Percentiles rank a stretch among this genome's conserved stretches.
Evolutionary conservation across 352 stramenopile genomes (phyloP).

Genomic region (Pilasporangium apinafurcum): DNA sequence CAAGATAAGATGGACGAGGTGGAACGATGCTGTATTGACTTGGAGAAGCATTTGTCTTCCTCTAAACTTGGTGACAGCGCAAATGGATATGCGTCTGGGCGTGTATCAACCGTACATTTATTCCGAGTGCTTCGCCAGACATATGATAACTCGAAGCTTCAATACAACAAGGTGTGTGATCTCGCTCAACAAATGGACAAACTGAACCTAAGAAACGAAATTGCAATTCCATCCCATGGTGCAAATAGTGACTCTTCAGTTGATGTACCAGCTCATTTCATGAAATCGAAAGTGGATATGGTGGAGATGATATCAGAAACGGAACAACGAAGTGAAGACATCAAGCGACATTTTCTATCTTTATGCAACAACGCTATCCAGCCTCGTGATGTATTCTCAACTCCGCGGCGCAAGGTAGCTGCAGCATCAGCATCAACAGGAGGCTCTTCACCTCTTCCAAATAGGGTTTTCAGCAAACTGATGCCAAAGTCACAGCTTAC

Average conservation of each 20-base stretch:
- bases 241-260: conserved; percentile 7
- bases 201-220: conserved; percentile 31
- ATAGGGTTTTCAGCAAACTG: conserved; percentile 58
- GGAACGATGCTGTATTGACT: conserved; percentile 39
- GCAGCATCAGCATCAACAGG: conserved; percentile 3
- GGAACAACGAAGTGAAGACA: conserved; percentile 34
- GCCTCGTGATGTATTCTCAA: conserved; percentile 43
- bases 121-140: conserved; percentile 71
- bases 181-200: conserved; percentile 47
- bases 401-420: conserved; percentile 29
- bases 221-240: conserved; percentile 12
- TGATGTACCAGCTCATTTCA: conserved; percentile 8
- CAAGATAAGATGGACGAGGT: conserved; percentile 43
- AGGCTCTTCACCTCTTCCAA: conserved; percentile 18
- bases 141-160: conserved; percentile 67
- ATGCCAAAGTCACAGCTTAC: conserved; percentile 65
- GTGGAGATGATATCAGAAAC: conserved; percentile 30
- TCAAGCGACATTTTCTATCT: conserved; percentile 43
- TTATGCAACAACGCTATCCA: conserved; percentile 60
- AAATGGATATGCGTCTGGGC: background rate
- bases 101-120: conserved; percentile 34
- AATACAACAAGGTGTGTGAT: conserved; percentile 61
- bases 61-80: conserved; percentile 17
- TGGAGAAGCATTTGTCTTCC: conserved; percentile 38
- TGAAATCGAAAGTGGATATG: conserved; percentile 40